Conservation (phyloP, 83 land plant genomes). For the Picea engelmannii region DNA sequence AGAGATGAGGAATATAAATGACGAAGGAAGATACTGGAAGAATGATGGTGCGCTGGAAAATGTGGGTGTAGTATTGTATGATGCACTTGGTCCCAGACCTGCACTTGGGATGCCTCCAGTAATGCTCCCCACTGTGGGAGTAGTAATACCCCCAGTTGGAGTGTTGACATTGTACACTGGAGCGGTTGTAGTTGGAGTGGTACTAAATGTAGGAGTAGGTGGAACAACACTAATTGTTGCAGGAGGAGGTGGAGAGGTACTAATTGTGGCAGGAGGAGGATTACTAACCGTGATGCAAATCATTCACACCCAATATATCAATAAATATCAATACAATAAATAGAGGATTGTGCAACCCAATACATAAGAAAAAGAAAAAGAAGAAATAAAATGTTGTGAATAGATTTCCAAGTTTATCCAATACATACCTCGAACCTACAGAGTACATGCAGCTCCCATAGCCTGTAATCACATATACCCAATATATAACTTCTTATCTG, state of each 20-base stretch:
- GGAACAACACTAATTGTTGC: background rate
- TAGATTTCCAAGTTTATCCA: background rate
- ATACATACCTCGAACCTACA: conserved; percentile 1
- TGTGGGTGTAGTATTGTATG: background rate
- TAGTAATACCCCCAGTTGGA: background rate
- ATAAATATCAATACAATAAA: background rate
- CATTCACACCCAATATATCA: background rate
- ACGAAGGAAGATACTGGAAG: background rate
- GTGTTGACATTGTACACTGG: conserved; percentile 6
- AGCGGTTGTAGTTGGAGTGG: background rate
- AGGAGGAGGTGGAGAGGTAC: background rate
- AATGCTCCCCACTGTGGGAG: background rate
- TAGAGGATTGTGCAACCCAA: background rate
- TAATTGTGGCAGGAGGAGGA: background rate
- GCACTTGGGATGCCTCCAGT: too few species aligned
- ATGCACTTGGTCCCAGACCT: background rate
- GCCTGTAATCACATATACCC: background rate
- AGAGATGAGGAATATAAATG: background rate
- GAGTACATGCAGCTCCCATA: conserved; percentile 6
- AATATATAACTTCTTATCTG: background rate
- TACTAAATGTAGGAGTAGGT: background rate
- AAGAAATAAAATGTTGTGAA: background rate
- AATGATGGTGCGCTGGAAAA: conserved; percentile 1
- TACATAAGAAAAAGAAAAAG: background rate
- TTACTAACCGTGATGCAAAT: conserved; percentile 9